Evolutionary conservation across 2,329 filamentous ascomycete genomes (phyloP).

Genomic region (Claviceps sp.): DNA sequence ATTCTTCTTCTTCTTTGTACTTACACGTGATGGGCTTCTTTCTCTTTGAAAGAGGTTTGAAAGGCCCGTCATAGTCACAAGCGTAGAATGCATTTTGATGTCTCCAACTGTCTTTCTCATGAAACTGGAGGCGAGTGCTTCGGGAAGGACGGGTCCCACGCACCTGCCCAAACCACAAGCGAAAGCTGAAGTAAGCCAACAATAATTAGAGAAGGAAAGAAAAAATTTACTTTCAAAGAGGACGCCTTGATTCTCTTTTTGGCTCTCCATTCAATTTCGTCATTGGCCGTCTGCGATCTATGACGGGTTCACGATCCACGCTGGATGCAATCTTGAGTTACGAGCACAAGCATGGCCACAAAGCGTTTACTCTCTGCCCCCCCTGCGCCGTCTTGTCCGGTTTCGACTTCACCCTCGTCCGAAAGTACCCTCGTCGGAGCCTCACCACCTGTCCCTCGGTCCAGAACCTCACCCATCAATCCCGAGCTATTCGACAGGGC

Average conservation of each 20-base stretch:
- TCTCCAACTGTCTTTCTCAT: not conserved
- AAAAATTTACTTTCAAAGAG: not conserved
- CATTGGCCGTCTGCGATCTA: not conserved
- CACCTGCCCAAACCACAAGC: slow-evolving; percentile 1
- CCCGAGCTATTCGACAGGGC: slow-evolving; percentile 13
- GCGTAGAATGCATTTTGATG: not conserved
- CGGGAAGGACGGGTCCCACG: not conserved
- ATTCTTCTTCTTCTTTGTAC: not conserved
- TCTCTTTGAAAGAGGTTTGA: not conserved
- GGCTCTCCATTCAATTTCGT: not conserved
- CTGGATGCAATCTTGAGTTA: not conserved
- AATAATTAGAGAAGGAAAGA: not conserved
- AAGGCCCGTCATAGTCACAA: not conserved
- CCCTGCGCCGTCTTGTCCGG: not conserved
- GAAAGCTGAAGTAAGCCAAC: not conserved
- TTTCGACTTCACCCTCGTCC: not conserved
- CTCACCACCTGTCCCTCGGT: not conserved
- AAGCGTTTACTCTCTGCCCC: slow-evolving; percentile 5
- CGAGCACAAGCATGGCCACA: slow-evolving; percentile 1
- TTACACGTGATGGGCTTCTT: not conserved
- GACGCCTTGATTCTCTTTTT: not conserved
- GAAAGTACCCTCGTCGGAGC: not conserved
- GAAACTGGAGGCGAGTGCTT: not conserved
- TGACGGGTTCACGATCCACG: not conserved
- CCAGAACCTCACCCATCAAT: not conserved